These are phyloP conservation scores for Hsuehochloa calcarea DNA, from an alignment of 176 grass and related monocot genomes.

Conservation along the genomic window DNA sequence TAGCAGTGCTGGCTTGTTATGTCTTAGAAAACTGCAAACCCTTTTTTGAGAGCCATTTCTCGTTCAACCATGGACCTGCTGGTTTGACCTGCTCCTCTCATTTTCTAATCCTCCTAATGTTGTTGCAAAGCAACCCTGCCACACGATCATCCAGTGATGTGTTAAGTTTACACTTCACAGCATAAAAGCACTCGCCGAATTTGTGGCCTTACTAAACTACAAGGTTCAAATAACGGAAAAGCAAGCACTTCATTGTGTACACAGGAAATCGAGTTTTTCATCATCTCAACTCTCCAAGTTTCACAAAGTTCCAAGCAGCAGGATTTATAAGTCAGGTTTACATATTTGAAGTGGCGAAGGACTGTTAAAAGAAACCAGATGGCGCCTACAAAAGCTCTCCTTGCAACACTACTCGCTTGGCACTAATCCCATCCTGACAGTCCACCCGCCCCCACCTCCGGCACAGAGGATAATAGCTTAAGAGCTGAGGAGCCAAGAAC, in stretches of 20 bases:
- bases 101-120: background rate
- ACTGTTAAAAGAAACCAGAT: background rate
- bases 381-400: background rate
- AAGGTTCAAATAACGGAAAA: background rate
- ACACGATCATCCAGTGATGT: background rate
- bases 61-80: background rate
- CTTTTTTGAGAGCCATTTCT: background rate
- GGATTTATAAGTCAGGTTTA: background rate
- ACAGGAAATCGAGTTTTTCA: background rate
- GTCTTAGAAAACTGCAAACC: background rate
- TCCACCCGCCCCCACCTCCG: constrained; percentile 57
- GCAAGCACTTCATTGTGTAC: too few species aligned
- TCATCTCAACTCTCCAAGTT: background rate
- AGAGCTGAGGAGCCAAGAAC: constrained; percentile 35
- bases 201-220: background rate
- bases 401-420: background rate
- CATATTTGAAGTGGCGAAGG: background rate
- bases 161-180: background rate
- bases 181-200: background rate
- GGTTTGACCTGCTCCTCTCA: background rate
- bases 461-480: constrained; percentile 42
- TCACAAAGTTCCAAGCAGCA: background rate
- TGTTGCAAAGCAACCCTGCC: background rate
- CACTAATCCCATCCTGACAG: constrained; percentile 62
- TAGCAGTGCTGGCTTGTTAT: background rate